Percentiles rank a stretch among this genome's conserved stretches.
Evolutionary conservation across 805 yeast genomes (phyloP).

Genomic region (Starmerella kuoi): DNA sequence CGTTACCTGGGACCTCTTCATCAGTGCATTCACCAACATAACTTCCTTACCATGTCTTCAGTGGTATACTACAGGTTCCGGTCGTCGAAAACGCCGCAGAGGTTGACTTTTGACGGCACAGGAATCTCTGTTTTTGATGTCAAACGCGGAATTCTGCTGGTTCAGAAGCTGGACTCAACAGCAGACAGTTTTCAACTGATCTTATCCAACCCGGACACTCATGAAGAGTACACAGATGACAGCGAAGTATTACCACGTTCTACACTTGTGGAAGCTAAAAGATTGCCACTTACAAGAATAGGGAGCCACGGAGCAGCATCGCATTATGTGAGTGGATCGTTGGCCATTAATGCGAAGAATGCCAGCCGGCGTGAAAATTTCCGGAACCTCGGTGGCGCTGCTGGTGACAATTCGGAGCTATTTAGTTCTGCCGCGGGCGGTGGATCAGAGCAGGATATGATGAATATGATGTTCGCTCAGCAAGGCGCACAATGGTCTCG

Average conservation of each 20-base stretch:
- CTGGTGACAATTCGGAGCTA: conserved; percentile 3
- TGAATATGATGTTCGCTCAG: conserved; percentile 79
- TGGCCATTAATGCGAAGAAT: conserved; percentile 29
- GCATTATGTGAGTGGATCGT: conserved; percentile 42
- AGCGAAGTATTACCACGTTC: conserved; percentile 86
- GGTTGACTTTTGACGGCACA: conserved; percentile 87
- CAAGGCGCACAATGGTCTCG: conserved; percentile 93
- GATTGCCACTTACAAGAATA: conserved; percentile 55
- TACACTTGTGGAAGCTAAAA: conserved; percentile 62
- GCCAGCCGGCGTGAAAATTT: conserved; percentile 29
- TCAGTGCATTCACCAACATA: too few relatives aligned
- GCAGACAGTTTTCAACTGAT: conserved; percentile 62
- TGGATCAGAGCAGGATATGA: conserved; percentile 41
- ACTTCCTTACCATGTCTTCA: conserved; percentile 69
- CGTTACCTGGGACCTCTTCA: too few relatives aligned
- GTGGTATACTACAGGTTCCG: conserved; percentile 75
- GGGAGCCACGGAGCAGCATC: conserved; percentile 42
- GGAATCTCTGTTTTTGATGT: conserved; percentile 91
- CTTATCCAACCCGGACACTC: conserved; percentile 57
- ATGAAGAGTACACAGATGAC: conserved; percentile 74
- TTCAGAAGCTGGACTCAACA: conserved; percentile 71
- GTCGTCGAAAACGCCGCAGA: conserved; percentile 67
- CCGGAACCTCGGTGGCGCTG: conserved; percentile 9
- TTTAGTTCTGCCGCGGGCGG: conserved; percentile 4
- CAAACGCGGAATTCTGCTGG: conserved; percentile 75